Evolutionary conservation across 805 yeast species (phyloP).

Genomic region (Pichia nanzhaoensis): DNA sequence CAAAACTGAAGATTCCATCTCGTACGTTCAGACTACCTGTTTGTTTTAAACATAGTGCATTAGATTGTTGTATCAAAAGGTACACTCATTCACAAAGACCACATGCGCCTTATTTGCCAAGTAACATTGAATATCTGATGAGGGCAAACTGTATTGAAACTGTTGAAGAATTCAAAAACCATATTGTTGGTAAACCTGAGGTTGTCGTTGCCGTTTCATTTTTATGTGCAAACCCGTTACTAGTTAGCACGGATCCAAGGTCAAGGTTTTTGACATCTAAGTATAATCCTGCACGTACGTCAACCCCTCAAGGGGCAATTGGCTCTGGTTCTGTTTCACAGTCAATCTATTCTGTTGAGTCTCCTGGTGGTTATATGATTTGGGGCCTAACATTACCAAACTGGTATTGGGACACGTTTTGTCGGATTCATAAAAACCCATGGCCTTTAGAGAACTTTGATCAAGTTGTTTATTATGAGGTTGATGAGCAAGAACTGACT

Average conservation of each 20-base stretch:
- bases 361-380: constrained; percentile 31
- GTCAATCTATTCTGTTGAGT: constrained; percentile 26
- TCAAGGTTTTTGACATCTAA: constrained; percentile 24
- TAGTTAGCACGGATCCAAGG: constrained; percentile 30
- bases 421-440: constrained; percentile 24
- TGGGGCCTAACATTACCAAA: constrained; percentile 29
- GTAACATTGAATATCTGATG: constrained; percentile 25
- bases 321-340: constrained; percentile 28
- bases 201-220: constrained; percentile 28
- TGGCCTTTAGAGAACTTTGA: constrained; percentile 31
- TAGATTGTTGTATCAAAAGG: constrained; percentile 22
- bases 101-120: constrained; percentile 28
- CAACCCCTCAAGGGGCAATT: constrained; percentile 28
- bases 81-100: constrained; percentile 28
- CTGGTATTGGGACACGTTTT: constrained; percentile 31
- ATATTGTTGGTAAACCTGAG: constrained; percentile 21
- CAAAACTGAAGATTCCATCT: constrained; percentile 24
- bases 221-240: constrained; percentile 26
- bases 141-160: constrained; percentile 23
- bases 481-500: constrained; percentile 25
- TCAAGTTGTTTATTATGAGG: constrained; percentile 32
- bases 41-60: constrained; percentile 23
- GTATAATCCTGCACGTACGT: constrained; percentile 30
- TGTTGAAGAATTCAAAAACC: constrained; percentile 22
- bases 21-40: constrained; percentile 22